A percentile compares a stretch with the other conserved stretches of the same genome.
Evolutionary conservation across 1,284 basidiomycete genomes (phyloP).

Genomic region (Ustilago cynodontis): DNA sequence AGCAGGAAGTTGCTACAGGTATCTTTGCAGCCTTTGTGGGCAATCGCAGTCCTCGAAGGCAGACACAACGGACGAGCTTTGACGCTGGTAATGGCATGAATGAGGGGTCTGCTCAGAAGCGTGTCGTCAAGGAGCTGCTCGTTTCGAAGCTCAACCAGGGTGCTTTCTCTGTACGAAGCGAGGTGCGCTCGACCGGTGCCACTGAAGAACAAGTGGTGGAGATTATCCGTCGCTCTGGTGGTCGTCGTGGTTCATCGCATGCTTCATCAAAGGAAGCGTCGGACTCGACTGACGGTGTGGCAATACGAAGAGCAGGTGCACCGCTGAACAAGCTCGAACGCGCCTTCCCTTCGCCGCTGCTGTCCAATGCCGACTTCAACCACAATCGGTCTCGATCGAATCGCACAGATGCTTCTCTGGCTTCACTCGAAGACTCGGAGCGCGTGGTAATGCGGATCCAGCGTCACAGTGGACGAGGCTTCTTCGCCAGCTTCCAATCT

Average conservation of each 20-base stretch:
- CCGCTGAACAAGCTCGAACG: slow-evolving; percentile 28
- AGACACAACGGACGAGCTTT: slow-evolving; percentile 19
- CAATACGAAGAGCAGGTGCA: not conserved
- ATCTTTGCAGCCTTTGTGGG: slow-evolving; percentile 49
- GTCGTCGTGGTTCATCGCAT: slow-evolving; percentile 5
- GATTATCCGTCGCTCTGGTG: slow-evolving; percentile 20
- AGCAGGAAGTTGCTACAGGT: slow-evolving; percentile 38
- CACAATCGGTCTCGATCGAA: slow-evolving; percentile 18
- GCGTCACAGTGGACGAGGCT: slow-evolving; percentile 19
- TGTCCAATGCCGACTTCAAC: slow-evolving; percentile 16
- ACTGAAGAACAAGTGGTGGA: slow-evolving; percentile 32
- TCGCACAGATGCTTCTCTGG: slow-evolving; percentile 12
- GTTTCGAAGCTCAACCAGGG: slow-evolving; percentile 36
- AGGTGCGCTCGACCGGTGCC: not conserved
- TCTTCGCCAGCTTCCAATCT: slow-evolving; percentile 23
- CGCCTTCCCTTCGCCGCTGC: slow-evolving; percentile 40
- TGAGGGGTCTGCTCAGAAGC: slow-evolving; percentile 1
- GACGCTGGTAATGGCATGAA: slow-evolving; percentile 1
- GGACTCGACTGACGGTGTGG: not conserved
- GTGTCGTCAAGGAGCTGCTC: slow-evolving; percentile 24
- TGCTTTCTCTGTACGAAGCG: slow-evolving; percentile 28
- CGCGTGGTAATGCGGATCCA: slow-evolving; percentile 31
- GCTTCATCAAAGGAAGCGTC: slow-evolving; percentile 7
- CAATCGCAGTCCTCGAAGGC: slow-evolving; percentile 43
- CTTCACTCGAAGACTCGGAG: slow-evolving; percentile 18